phyloP scores from a whole-genome alignment of 495 filamentous ascomycete genomes.

The Hypoxylon lenormandii region DNA sequence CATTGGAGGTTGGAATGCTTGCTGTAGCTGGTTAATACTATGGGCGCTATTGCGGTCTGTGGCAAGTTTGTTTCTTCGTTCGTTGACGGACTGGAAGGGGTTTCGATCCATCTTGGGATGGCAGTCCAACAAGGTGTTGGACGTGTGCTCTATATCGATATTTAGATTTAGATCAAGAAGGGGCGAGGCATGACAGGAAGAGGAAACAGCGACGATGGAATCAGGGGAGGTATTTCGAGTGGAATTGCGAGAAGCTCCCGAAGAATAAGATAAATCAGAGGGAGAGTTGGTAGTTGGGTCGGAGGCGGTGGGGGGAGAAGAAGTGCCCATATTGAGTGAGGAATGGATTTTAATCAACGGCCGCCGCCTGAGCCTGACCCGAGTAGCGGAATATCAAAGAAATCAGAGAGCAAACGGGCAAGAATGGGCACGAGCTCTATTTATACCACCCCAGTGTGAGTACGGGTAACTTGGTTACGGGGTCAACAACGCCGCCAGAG shows the following conservation, averaged over 20 bases:
- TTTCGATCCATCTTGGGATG: slow-evolving; percentile 45
- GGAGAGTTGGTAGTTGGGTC: slow-evolving; percentile 33
- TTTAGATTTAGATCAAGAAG: slow-evolving; percentile 35
- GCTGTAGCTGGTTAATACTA: slow-evolving; percentile 30
- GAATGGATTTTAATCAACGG: slow-evolving; percentile 16
- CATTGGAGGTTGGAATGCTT: slow-evolving; percentile 22
- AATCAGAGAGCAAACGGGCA: slow-evolving; percentile 45
- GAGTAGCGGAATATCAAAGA: slow-evolving; percentile 42
- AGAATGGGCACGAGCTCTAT: slow-evolving; percentile 39
- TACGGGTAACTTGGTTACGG: slow-evolving; percentile 13
- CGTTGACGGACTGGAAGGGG: slow-evolving; percentile 47
- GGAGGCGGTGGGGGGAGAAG: slow-evolving; percentile 27
- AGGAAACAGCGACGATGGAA: slow-evolving; percentile 8
- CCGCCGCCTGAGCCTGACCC: slow-evolving; percentile 8
- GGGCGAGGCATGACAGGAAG: slow-evolving; percentile 22
- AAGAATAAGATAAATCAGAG: slow-evolving; percentile 43
- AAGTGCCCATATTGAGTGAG: slow-evolving; percentile 44
- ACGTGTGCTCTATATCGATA: slow-evolving; percentile 25
- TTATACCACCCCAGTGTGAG: slow-evolving; percentile 32
- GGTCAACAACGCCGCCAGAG: slow-evolving; percentile 20
- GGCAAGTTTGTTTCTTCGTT: slow-evolving; percentile 42
- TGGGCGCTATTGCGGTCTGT: slow-evolving; percentile 23
- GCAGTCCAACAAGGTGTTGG: slow-evolving; percentile 20
- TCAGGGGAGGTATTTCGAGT: slow-evolving; percentile 41
- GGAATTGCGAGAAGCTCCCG: slow-evolving; percentile 40